These are phyloP conservation scores for Pichia scutulata DNA, from an alignment of 805 yeast genomes.

Conservation along the genomic window DNA sequence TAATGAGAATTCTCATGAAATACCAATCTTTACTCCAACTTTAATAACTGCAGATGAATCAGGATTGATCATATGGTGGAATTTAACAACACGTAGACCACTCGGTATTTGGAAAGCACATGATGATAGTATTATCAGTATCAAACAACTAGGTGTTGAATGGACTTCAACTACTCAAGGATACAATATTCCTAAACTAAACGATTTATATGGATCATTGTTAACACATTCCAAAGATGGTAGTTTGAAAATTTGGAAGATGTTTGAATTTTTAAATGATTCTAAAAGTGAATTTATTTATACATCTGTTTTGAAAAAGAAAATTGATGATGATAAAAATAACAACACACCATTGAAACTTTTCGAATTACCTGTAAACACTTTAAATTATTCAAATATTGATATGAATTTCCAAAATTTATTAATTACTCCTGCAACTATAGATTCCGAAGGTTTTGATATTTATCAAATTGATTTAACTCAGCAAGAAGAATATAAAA, in stretches of 20 bases:
- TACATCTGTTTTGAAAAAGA: conserved; percentile 14
- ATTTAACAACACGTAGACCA: conserved; percentile 48
- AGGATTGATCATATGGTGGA: conserved; percentile 65
- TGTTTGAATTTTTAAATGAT: conserved; percentile 16
- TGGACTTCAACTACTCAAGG: conserved; percentile 16
- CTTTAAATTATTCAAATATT: conserved; percentile 67
- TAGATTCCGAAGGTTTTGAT: conserved; percentile 58
- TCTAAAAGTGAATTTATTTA: conserved; percentile 7
- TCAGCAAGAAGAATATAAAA: neutral
- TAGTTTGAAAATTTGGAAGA: conserved; percentile 39
- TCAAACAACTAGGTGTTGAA: conserved; percentile 36
- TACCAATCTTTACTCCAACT: conserved; percentile 27
- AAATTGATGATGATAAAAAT: neutral
- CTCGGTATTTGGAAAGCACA: conserved; percentile 55
- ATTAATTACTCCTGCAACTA: conserved; percentile 55
- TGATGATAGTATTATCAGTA: conserved; percentile 37
- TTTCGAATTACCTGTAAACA: conserved; percentile 58
- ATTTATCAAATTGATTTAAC: conserved; percentile 36
- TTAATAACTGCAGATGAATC: conserved; percentile 51
- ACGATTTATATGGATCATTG: conserved; percentile 32
- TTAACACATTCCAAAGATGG: conserved; percentile 68
- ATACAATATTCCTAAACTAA: conserved; percentile 13
- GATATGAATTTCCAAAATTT: conserved; percentile 26
- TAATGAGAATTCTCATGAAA: neutral
- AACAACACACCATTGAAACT: conserved; percentile 15